Conservation (phyloP, 164 flowering plant species). For the Piper betle region DNA sequence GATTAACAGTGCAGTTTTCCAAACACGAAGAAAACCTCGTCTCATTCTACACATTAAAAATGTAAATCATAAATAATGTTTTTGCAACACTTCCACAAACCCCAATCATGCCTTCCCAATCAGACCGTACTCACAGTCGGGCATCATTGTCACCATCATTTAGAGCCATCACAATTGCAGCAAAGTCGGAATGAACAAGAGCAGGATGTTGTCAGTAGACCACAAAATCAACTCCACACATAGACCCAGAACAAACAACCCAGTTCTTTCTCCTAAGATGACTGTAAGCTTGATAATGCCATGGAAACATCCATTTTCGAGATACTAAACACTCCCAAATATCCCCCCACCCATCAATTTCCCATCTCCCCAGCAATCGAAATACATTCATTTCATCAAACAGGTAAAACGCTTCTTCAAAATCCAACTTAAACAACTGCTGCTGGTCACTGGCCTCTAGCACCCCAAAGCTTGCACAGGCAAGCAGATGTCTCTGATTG, state of each 20-base stretch:
- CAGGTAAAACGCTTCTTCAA: slow-evolving; percentile 61
- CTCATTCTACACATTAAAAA: slow-evolving; percentile 19
- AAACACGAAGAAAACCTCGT: slow-evolving; percentile 26
- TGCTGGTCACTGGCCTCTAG: slow-evolving; percentile 28
- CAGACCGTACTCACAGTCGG: slow-evolving; percentile 58
- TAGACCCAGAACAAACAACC: slow-evolving; percentile 66
- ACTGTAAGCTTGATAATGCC: slow-evolving; percentile 47
- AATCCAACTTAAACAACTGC: slow-evolving; percentile 46
- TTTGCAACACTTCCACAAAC: slow-evolving; percentile 71
- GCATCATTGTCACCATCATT: slow-evolving; percentile 19
- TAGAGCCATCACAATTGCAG: slow-evolving; percentile 40
- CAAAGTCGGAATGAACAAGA: slow-evolving; percentile 70
- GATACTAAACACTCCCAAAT: slow-evolving; percentile 46
- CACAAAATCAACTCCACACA: slow-evolving; percentile 74
- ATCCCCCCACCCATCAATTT: slow-evolving; percentile 14
- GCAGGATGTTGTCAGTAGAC: slow-evolving; percentile 66
- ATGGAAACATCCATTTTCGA: slow-evolving; percentile 28
- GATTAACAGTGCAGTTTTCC: slow-evolving; percentile 33
- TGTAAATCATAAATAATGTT: slow-evolving; percentile 40
- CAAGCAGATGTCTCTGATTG: slow-evolving; percentile 32
- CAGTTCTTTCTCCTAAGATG: slow-evolving; percentile 68
- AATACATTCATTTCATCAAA: slow-evolving; percentile 36
- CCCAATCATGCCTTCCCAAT: slow-evolving; percentile 42
- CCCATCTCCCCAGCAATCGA: slow-evolving; percentile 15
- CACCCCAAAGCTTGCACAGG: slow-evolving; percentile 52